Evolutionary conservation across 192 early-diverging fungal genomes (phyloP), one percentile per base, ranked within the genome.

Genomic region (Backusella psychrophila): DNA sequence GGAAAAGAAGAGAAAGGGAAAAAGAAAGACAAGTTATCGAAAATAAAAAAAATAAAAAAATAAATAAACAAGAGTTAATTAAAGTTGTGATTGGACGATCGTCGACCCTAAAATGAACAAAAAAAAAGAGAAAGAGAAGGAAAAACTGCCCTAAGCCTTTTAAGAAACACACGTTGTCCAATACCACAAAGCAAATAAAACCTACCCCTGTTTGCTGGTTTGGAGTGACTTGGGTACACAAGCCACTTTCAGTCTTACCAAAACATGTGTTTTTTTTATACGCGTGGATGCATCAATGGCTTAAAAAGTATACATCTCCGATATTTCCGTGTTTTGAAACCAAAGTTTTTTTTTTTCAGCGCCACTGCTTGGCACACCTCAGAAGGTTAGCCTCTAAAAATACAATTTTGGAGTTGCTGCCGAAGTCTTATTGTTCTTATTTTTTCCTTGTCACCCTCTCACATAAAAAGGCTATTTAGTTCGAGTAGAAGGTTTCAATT

Each of bases 141-240:
- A 63, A 63, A 63, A 63, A 63, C 9, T 9, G 21, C n/a, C 53
- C 53, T 56, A 26, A 56, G 21, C 53, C 53, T 56, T 56, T 23
- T 23, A 56, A 56, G 17, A 19, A 8, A 46, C 31, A 17, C 71
- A 53, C 71, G 49, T 53, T 56, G 46, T 71, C 69, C 11, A 23
- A 71, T 71, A 31, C 69, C 69, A 71, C 66, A 71, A 44, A 46
- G 70, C 70, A 23, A 75, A 65, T n/a, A 66, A 21, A 39, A 63
- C 11, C 38, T 41, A 56, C 74, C 74, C 74, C 74, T 75, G 74
- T 34, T 35, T n/a, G 52, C 52, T 65, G 52, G 36, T 33, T 73
- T 29, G 72, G n/a, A 59, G 52, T 63, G 56, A 65, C 56, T 74
- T 74, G 72, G 56, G 35, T 39, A 63, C 72, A 74, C 72, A 74